These are phyloP conservation scores for Thymus quinquecostatus DNA, from an alignment of 257 asterid genomes.

Conservation along the genomic window DNA sequence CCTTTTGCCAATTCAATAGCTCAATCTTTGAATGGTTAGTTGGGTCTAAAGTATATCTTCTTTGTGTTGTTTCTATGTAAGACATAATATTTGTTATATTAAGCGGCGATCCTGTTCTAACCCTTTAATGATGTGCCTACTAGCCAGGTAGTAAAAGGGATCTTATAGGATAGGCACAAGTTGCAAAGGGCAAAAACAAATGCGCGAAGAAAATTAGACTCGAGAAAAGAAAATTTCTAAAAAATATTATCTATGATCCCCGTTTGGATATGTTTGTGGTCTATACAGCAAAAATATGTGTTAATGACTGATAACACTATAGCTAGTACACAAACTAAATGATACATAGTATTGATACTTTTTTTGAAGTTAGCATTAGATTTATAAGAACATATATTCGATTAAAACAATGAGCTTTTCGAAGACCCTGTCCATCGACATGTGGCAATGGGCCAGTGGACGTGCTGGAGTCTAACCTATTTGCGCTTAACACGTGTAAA, in stretches of 20 bases:
- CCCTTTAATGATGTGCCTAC: neutral
- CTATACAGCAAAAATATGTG: slow-evolving; percentile 5
- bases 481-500: neutral
- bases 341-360: neutral
- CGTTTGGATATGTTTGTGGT: slow-evolving; percentile 3
- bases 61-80: neutral
- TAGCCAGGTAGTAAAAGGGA: neutral
- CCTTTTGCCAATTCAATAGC: neutral
- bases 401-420: neutral
- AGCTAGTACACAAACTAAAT: neutral
- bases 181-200: neutral
- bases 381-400: neutral
- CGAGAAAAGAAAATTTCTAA: neutral
- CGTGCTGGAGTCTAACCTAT: neutral
- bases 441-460: neutral
- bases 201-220: neutral
- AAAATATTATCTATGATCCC: neutral
- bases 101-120: neutral
- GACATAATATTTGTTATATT: neutral
- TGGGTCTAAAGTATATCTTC: neutral
- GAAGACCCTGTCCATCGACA: neutral
- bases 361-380: neutral
- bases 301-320: neutral
- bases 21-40: neutral
- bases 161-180: neutral